A percentile compares a stretch with the other conserved stretches of the same genome.
phyloP scores from a whole-genome alignment of 2,329 filamentous ascomycete genomes.

The Epichloe gansuensis region DNA sequence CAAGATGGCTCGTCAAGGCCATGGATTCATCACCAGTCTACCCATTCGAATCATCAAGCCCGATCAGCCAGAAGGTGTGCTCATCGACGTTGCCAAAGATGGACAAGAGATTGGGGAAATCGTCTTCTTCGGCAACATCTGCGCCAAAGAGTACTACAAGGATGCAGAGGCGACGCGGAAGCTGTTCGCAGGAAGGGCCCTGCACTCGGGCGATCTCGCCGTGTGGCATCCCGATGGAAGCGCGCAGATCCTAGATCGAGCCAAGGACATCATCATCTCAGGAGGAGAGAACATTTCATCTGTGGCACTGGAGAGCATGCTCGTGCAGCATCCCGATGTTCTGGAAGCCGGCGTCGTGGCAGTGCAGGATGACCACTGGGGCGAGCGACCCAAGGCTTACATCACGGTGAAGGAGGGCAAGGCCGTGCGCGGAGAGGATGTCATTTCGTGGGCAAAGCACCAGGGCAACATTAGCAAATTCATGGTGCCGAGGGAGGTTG shows the following conservation, averaged over 20 bases:
- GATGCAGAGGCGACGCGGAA: slow-evolving; percentile 76
- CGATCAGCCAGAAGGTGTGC: slow-evolving; percentile 50
- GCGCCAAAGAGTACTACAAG: slow-evolving; percentile 83
- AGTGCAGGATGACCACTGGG: slow-evolving; percentile 82
- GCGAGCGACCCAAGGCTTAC: slow-evolving; percentile 90
- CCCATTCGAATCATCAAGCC: slow-evolving; percentile 74
- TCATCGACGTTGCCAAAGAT: slow-evolving; percentile 34
- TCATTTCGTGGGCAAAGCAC: slow-evolving; percentile 79
- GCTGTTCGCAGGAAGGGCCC: slow-evolving; percentile 73
- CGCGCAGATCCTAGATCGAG: slow-evolving; percentile 82
- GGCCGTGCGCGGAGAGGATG: slow-evolving; percentile 35
- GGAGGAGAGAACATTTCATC: slow-evolving; percentile 96
- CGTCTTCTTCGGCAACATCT: slow-evolving; percentile 84
- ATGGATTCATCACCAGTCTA: slow-evolving; percentile 76
- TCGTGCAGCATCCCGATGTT: slow-evolving; percentile 77
- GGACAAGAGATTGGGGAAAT: slow-evolving; percentile 45
- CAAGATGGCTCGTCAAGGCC: slow-evolving; percentile 87
- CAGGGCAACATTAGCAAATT: slow-evolving; percentile 76
- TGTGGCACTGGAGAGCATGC: slow-evolving; percentile 80
- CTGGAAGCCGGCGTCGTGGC: slow-evolving; percentile 88
- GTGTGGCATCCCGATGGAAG: slow-evolving; percentile 88
- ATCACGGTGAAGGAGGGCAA: slow-evolving; percentile 66
- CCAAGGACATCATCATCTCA: slow-evolving; percentile 97
- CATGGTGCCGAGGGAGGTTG: slow-evolving; percentile 66
- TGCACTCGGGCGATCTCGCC: slow-evolving; percentile 85